These are phyloP conservation scores for Scalesia atractyloides DNA, from an alignment of 129 eudicot genomes.

Conservation along the genomic window DNA sequence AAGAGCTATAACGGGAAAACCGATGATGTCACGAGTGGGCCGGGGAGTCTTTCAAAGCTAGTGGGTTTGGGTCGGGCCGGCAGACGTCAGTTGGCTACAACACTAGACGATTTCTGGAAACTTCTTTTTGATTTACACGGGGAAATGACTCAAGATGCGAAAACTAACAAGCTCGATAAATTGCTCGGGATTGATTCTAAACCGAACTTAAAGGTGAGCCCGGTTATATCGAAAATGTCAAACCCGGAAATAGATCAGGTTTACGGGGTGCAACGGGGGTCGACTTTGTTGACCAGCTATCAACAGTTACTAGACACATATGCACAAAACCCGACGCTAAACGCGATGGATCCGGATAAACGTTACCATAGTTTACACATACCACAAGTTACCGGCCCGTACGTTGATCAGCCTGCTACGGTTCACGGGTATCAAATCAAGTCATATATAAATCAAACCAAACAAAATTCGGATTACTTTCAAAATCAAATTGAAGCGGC, in stretches of 20 bases:
- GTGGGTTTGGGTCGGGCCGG: constrained; percentile 95
- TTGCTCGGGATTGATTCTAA: constrained; percentile 63
- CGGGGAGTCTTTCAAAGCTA: constrained; percentile 82
- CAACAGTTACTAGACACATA: constrained; percentile 59
- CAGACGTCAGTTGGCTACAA: constrained; percentile 73
- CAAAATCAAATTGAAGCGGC: constrained; percentile 31
- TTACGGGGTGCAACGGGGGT: constrained; percentile 53
- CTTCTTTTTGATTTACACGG: constrained; percentile 93
- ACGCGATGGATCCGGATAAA: constrained; percentile 67
- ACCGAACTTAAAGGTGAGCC: constrained; percentile 47
- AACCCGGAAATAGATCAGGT: constrained; percentile 40
- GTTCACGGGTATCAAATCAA: constrained; percentile 74
- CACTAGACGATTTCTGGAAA: constrained; percentile 94
- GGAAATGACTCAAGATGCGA: constrained; percentile 66
- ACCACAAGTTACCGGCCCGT: constrained; percentile 47
- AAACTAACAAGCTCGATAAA: constrained; percentile 62
- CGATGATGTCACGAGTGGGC: constrained; percentile 71
- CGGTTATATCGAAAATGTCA: constrained; percentile 14
- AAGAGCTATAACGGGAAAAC: constrained; percentile 71
- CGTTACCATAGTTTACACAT: constrained; percentile 77
- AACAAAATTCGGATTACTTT: constrained; percentile 32
- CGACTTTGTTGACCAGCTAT: constrained; percentile 54
- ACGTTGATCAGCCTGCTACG: constrained; percentile 80
- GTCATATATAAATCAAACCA: constrained; percentile 50
- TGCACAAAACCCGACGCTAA: constrained; percentile 42